Conservation (phyloP, 1,284 basidiomycete genomes). For the Boletus sp. region DNA sequence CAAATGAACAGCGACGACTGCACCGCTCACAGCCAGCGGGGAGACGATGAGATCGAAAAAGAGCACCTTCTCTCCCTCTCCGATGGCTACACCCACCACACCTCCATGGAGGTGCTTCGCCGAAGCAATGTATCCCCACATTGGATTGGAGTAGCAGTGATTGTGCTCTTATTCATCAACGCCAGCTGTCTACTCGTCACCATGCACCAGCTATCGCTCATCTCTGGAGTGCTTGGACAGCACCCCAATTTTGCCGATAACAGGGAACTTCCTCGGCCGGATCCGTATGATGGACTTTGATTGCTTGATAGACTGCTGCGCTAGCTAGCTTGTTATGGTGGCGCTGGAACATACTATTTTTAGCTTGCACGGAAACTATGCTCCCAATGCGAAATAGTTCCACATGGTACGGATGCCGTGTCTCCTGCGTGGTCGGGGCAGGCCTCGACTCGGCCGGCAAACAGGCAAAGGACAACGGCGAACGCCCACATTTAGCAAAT, state of each 20-base stretch:
- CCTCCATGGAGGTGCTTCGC: slow-evolving; percentile 4
- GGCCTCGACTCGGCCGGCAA: background rate
- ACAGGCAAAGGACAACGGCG: background rate
- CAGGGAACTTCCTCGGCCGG: slow-evolving; percentile 27
- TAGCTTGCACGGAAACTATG: background rate
- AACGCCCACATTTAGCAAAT: background rate
- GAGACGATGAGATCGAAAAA: slow-evolving; percentile 16
- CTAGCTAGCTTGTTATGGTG: background rate
- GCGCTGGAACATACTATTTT: slow-evolving; percentile 6
- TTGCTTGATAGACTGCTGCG: background rate
- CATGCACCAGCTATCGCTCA: slow-evolving; percentile 17
- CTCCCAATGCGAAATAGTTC: slow-evolving; percentile 1
- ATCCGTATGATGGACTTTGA: slow-evolving; percentile 32
- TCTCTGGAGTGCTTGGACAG: slow-evolving; percentile 18
- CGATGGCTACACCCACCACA: slow-evolving; percentile 1
- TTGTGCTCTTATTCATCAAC: slow-evolving; percentile 25
- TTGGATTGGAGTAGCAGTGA: slow-evolving; percentile 18
- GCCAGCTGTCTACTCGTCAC: slow-evolving; percentile 18
- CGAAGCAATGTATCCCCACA: background rate
- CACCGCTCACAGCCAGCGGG: slow-evolving; percentile 5
- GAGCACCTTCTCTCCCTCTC: slow-evolving; percentile 12
- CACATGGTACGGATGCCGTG: slow-evolving; percentile 3
- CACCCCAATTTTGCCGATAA: slow-evolving; percentile 24
- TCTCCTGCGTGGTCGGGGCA: background rate
- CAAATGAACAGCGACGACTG: slow-evolving; percentile 21